Evolutionary conservation across 2,329 filamentous ascomycete species (phyloP).

Genomic region (Neonectria punicea): DNA sequence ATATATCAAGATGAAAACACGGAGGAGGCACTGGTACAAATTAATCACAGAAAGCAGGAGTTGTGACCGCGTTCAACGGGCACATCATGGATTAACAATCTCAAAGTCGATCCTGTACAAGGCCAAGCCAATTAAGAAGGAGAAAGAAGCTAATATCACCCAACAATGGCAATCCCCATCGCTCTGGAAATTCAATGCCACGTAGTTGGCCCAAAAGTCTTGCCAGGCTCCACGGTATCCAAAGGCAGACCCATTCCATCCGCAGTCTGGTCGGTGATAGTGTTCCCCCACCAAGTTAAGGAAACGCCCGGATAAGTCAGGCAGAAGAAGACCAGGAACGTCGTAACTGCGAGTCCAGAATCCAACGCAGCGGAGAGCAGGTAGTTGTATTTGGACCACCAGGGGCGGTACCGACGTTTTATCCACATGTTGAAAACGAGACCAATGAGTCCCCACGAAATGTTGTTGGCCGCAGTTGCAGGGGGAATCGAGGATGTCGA

Average conservation of each 20-base stretch:
- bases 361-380: constrained; percentile 54
- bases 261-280: constrained; percentile 53
- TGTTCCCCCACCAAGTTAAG: constrained; percentile 63
- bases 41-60: too few species aligned
- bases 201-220: constrained; percentile 46
- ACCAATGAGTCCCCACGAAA: constrained; percentile 67
- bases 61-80: too few species aligned
- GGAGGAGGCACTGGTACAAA: too few species aligned
- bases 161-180: neutral
- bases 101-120: too few species aligned
- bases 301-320: constrained; percentile 48
- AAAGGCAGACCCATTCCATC: constrained; percentile 39
- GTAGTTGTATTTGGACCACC: constrained; percentile 64
- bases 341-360: constrained; percentile 51
- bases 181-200: constrained; percentile 37
- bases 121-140: neutral
- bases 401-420: constrained; percentile 62
- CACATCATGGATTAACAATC: too few species aligned
- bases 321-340: constrained; percentile 45
- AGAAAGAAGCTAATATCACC: neutral
- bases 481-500: constrained; percentile 53
- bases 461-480: constrained; percentile 69
- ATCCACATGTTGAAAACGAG: constrained; percentile 69
- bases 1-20: too few species aligned
- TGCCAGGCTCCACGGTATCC: constrained; percentile 35